Conservation (phyloP, 2,329 filamentous ascomycete species). For the Capronia coronata region DNA sequence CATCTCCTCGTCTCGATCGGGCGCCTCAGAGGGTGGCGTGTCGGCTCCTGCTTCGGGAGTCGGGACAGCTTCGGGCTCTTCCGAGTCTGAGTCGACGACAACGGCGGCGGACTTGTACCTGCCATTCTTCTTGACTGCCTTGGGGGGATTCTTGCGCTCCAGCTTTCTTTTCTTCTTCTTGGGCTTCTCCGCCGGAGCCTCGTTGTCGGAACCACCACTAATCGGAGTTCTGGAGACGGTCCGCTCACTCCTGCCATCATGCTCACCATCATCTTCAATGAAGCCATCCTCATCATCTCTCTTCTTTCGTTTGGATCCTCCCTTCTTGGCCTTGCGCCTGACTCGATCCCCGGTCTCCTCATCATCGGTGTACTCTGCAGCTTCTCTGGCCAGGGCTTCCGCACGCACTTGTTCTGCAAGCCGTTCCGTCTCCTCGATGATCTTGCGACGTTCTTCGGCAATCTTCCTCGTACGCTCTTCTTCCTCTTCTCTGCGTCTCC, state of each 20-base stretch:
- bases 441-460: slow-evolving; percentile 74
- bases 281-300: slow-evolving; percentile 31
- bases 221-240: slow-evolving; percentile 25
- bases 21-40: slow-evolving; percentile 15
- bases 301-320: slow-evolving; percentile 48
- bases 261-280: slow-evolving; percentile 34
- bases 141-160: slow-evolving; percentile 45
- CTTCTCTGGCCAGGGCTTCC: slow-evolving; percentile 61
- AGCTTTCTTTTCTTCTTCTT: slow-evolving; percentile 56
- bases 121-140: slow-evolving; percentile 33
- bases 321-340: slow-evolving; percentile 67
- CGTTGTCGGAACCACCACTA: slow-evolving; percentile 24
- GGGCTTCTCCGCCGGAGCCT: slow-evolving; percentile 29
- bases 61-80: slow-evolving; percentile 31
- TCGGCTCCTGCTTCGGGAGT: slow-evolving; percentile 22
- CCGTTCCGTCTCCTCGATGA: slow-evolving; percentile 67
- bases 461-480: slow-evolving; percentile 72
- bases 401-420: slow-evolving; percentile 65
- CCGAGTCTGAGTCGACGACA: slow-evolving; percentile 68
- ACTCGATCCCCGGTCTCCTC: slow-evolving; percentile 74
- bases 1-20: slow-evolving; percentile 21
- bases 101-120: slow-evolving; percentile 86
- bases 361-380: slow-evolving; percentile 75
- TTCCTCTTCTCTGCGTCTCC: slow-evolving; percentile 61
- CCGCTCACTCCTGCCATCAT: slow-evolving; percentile 20